A percentile compares a stretch with the other conserved stretches of the same genome.
phyloP scores from a whole-genome alignment of 371 early-diverging fungal genomes.

The Mucor indicus region DNA sequence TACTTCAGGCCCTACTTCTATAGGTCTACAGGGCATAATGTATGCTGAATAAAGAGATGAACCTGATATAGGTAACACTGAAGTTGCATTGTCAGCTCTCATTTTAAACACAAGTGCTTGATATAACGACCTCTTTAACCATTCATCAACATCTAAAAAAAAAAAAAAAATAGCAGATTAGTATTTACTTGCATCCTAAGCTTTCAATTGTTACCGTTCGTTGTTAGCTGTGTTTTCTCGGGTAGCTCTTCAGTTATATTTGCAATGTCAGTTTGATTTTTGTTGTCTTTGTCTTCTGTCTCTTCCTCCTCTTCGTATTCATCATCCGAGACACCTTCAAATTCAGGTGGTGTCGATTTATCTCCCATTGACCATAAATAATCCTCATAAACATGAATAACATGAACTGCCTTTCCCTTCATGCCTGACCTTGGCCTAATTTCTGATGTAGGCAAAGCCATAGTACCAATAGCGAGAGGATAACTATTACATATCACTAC shows the following conservation, averaged over 20 bases:
- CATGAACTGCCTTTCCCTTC: conserved; percentile 72
- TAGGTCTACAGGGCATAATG: conserved; percentile 61
- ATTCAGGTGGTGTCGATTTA: conserved; percentile 53
- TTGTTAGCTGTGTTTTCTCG: conserved; percentile 2
- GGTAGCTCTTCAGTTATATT: not conserved
- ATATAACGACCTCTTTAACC: conserved; percentile 56
- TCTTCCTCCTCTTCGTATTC: conserved; percentile 32
- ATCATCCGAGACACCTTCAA: conserved; percentile 22
- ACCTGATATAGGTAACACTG: conserved; percentile 58
- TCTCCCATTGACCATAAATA: conserved; percentile 68
- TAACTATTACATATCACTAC: conserved; percentile 26
- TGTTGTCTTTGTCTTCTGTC: conserved; percentile 1
- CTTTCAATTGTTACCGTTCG: conserved; percentile 7
- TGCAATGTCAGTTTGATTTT: not conserved
- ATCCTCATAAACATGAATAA: conserved; percentile 67
- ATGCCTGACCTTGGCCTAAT: conserved; percentile 52
- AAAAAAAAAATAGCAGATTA: not conserved
- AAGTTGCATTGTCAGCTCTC: conserved; percentile 41
- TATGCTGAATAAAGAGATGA: conserved; percentile 66
- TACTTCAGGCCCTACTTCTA: conserved; percentile 45
- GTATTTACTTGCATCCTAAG: not conserved
- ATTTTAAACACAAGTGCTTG: conserved; percentile 65
- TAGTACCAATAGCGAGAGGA: conserved; percentile 58
- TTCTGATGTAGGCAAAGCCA: conserved; percentile 46
- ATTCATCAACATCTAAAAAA: conserved; percentile 53